Conservation (phyloP, 140 eudicot species). For the Ambrosia hybrid region DNA sequence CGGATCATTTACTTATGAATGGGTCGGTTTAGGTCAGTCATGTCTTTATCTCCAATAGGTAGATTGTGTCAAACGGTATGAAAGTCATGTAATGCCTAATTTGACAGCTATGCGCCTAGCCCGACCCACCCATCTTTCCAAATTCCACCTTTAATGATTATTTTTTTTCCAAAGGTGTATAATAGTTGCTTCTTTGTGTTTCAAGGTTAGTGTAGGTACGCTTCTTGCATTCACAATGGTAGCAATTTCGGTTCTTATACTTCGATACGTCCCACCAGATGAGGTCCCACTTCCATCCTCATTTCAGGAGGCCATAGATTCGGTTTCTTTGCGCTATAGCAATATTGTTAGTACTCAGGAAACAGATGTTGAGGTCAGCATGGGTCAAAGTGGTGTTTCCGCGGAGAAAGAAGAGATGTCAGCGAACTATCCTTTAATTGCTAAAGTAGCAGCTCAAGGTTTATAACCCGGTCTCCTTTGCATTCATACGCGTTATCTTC, state of each 20-base stretch:
- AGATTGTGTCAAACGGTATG: no score
- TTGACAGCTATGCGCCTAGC: no score
- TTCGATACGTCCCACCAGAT: slow-evolving; percentile 92
- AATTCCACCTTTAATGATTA: no score
- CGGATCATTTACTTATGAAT: no score
- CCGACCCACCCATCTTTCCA: no score
- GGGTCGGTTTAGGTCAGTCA: no score
- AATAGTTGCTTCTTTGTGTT: slow-evolving; percentile 16
- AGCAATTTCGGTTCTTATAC: slow-evolving; percentile 75
- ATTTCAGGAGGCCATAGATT: slow-evolving; percentile 75
- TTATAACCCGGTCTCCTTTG: slow-evolving; percentile 24
- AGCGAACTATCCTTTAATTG: slow-evolving; percentile 52
- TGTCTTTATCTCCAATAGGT: no score
- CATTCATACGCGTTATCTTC: not conserved
- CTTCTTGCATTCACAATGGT: slow-evolving; percentile 97
- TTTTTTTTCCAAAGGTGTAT: not conserved
- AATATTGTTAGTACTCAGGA: slow-evolving; percentile 19
- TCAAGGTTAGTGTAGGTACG: slow-evolving; percentile 97
- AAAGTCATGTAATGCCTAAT: no score
- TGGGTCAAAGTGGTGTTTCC: slow-evolving; percentile 29
- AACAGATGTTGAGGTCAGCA: slow-evolving; percentile 37
- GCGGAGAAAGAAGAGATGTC: slow-evolving; percentile 36
- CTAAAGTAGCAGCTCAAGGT: slow-evolving; percentile 58
- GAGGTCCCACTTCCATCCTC: slow-evolving; percentile 92
- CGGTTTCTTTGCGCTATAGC: slow-evolving; percentile 56